phyloP scores from a whole-genome alignment of 495 filamentous ascomycete species.

The Aspergillus egyptiacus region DNA sequence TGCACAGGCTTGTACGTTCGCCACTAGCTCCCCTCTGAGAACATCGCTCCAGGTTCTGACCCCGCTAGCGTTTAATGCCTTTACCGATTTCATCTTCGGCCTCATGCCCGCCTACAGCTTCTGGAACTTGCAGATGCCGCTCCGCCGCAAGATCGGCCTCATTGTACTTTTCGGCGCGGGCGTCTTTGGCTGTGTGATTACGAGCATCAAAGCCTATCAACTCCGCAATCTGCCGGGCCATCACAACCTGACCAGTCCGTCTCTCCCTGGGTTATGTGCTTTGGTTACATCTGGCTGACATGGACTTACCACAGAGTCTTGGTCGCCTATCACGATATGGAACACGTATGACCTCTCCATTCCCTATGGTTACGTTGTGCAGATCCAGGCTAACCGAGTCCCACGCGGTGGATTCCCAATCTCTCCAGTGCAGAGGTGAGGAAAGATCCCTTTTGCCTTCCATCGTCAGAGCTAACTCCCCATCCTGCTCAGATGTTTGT shows the following conservation, averaged over 20 bases:
- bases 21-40: not conserved
- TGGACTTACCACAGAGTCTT: not conserved
- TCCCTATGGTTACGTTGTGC: not conserved
- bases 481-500: not conserved
- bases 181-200: not conserved
- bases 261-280: not conserved
- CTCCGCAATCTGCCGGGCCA: not conserved
- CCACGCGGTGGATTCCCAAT: not conserved
- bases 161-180: not conserved
- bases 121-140: not conserved
- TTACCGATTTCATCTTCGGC: slow-evolving; percentile 1
- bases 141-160: slow-evolving; percentile 1
- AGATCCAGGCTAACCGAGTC: not conserved
- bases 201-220: slow-evolving; percentile 1
- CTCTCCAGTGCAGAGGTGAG: not conserved
- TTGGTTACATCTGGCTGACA: not conserved
- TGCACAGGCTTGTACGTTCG: not conserved
- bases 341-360: not conserved
- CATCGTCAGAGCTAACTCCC: not conserved
- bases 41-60: not conserved
- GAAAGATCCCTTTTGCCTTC: not conserved
- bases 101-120: not conserved
- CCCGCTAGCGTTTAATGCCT: not conserved
- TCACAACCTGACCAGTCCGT: slow-evolving; percentile 1
- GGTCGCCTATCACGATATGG: slow-evolving; percentile 5